Conservation (phyloP, 2,329 filamentous ascomycete genomes). For the Phaeosphaeriaceae sp. region DNA sequence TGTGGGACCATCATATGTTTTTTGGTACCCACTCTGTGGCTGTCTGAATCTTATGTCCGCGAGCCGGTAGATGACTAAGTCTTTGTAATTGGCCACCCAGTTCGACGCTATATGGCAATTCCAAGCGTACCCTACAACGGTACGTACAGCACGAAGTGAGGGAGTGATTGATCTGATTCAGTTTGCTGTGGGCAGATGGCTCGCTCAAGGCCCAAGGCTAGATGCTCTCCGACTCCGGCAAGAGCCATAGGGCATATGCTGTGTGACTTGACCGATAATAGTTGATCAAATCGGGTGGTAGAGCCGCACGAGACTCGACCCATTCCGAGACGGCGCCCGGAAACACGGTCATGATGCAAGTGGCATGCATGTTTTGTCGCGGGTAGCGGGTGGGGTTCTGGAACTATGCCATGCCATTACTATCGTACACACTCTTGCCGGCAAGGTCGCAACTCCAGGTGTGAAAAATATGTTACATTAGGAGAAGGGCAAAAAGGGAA, state of each 20-base stretch:
- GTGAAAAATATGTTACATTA: conserved; percentile 1
- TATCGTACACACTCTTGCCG: neutral
- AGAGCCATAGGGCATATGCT: neutral
- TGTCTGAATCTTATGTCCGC: neutral
- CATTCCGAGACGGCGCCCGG: neutral
- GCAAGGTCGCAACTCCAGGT: neutral
- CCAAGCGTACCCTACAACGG: neutral
- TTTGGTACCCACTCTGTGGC: neutral
- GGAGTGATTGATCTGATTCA: neutral
- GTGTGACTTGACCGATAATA: neutral
- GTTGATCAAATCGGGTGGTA: neutral
- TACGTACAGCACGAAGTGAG: no score
- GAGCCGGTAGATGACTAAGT: neutral
- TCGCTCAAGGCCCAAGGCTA: neutral
- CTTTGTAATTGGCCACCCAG: neutral
- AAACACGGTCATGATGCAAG: neutral
- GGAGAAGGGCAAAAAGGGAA: neutral
- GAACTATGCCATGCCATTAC: neutral
- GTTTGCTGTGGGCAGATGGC: no score
- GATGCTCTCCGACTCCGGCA: neutral
- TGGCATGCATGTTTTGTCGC: neutral
- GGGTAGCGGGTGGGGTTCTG: neutral
- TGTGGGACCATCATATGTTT: neutral
- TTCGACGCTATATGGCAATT: neutral
- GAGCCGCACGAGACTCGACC: neutral